Evolutionary conservation across 345 rosid genomes (phyloP), one percentile per base, ranked within the genome.

Genomic region (Limnanthes douglasii): DNA sequence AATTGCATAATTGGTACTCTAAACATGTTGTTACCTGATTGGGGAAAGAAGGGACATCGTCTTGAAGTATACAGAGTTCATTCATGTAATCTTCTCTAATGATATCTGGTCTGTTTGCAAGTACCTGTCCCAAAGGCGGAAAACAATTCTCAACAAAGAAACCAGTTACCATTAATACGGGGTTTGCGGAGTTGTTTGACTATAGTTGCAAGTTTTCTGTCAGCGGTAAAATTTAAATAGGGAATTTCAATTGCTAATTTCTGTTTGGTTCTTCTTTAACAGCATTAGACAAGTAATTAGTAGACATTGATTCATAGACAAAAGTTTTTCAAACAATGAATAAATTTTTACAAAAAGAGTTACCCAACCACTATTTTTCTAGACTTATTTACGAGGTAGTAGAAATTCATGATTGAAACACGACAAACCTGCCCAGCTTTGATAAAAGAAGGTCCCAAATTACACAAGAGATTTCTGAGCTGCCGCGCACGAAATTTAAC

Each of bases 11-110:
- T n/a, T n/a, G n/a, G n/a, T n/a, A n/a, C n/a, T n/a, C n/a, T n/a
- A n/a, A n/a, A n/a, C n/a, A 25, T 4, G 3, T 5, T 38, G 33
- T 63, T 26, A 69, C 97, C 90, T 83, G 78, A 60, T 83, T 88
- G 16, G 95, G 93, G 50, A 88, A 83, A 21, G 97, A 53, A 43
- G 97, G 97, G 34, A 83, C 97, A 43, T 88, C 97, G 31, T 88
- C 97, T 59, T 88, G 97, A 47, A 88, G 93, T 46, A 83, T 78
- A 62, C 97, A 88, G 37, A 88, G 93, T 59, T 88, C 97, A 43
- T 69, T 83, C 95, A 88, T 88, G 58, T 88, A 88, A 59, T 88
- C 97, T 61, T 88, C 95, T 50, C 97, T 72, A 31, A 88, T 62
- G 17, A 88, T 88, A 60, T 88, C 97, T 31, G 97, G 95, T 48